Conservation (phyloP, 176 grass and related monocot genomes). For the Triticum turgidum region DNA sequence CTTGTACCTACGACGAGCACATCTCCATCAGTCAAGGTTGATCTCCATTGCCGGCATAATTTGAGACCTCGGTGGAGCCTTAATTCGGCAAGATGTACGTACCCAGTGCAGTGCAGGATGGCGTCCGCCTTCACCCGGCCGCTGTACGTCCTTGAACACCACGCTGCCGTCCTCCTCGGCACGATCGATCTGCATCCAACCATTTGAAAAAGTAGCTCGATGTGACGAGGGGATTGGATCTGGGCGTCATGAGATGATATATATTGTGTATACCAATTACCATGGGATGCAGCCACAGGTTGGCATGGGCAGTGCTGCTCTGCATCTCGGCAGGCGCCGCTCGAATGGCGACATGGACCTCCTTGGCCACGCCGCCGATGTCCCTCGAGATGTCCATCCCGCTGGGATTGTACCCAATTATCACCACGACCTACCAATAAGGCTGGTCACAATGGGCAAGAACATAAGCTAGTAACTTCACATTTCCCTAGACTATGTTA, state of each 20-base stretch:
- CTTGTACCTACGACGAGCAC: too few species aligned
- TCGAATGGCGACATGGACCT: conserved; percentile 52
- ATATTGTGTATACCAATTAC: too few species aligned
- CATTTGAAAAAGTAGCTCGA: too few species aligned
- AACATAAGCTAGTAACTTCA: too few species aligned
- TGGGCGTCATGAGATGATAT: too few species aligned
- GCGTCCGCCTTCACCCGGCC: conserved; percentile 39
- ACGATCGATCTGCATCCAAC: conserved; percentile 31
- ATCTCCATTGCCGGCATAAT: too few species aligned
- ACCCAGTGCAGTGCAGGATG: conserved; percentile 58
- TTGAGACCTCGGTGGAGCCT: too few species aligned
- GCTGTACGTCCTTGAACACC: conserved; percentile 44
- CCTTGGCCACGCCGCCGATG: conserved; percentile 43
- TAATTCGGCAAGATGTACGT: too few species aligned
- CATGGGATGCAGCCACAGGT: conserved; percentile 53
- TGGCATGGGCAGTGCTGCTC: neutral
- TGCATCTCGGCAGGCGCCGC: neutral
- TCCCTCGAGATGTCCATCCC: conserved; percentile 57
- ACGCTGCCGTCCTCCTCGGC: conserved; percentile 36
- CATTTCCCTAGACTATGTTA: too few species aligned
- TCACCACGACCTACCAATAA: conserved; percentile 30
- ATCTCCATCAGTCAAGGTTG: too few species aligned
- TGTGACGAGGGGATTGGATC: too few species aligned
- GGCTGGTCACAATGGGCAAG: too few species aligned
- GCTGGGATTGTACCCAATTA: conserved; percentile 52